phyloP scores from a whole-genome alignment of 306 rosid species.

The Corylus heterophylla region DNA sequence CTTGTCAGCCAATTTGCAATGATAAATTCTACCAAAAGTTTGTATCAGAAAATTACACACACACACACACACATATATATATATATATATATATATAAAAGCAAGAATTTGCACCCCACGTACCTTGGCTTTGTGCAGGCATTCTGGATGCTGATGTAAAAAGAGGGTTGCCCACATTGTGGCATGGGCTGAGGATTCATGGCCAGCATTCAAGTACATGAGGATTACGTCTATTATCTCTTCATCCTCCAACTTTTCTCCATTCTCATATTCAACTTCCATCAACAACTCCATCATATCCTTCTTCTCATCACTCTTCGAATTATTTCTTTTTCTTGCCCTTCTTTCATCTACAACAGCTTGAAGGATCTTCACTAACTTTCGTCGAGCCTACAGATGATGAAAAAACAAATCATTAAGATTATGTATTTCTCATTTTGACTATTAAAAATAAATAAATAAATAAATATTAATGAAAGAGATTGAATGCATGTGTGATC shows the following conservation, averaged over 20 bases:
- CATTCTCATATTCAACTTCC: constrained; percentile 67
- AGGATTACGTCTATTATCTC: constrained; percentile 66
- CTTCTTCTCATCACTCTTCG: constrained; percentile 32
- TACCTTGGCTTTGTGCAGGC: constrained; percentile 56
- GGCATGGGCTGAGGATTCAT: constrained; percentile 81
- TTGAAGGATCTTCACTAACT: constrained; percentile 51
- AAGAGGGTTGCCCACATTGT: constrained; percentile 70
- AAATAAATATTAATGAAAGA: not conserved
- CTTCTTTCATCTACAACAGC: constrained; percentile 39
- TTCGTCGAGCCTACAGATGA: constrained; percentile 55
- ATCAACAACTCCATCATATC: constrained; percentile 56
- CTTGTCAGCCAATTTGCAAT: no score
- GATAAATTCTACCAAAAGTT: no score
- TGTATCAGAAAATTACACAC: no score
- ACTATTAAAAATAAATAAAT: no score
- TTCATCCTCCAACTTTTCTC: constrained; percentile 54
- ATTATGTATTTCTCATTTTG: no score
- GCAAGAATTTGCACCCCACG: constrained; percentile 1
- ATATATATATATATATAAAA: no score
- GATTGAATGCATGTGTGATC: no score
- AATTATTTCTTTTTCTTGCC: constrained; percentile 13
- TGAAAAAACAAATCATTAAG: no score
- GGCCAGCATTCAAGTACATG: constrained; percentile 77
- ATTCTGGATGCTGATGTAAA: constrained; percentile 53
- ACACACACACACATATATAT: no score